phyloP scores from a whole-genome alignment of 1,284 basidiomycete species.

The Puccinia triticina region DNA sequence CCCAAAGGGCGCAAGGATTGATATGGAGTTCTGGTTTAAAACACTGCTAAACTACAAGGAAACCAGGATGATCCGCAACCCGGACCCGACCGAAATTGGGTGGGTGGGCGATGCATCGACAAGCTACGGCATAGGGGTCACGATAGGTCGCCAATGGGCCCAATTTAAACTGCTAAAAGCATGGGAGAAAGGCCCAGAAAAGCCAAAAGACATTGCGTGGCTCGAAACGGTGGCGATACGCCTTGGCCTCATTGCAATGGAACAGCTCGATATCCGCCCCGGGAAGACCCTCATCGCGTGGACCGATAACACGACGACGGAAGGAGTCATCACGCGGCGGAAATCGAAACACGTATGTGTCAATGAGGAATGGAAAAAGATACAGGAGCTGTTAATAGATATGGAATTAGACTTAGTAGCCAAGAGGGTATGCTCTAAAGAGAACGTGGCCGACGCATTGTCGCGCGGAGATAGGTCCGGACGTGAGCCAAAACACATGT shows the following conservation, averaged over 20 bases:
- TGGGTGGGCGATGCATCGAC: slow-evolving; percentile 28
- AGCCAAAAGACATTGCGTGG: too few species aligned
- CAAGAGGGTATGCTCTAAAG: neutral
- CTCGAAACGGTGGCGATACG: too few species aligned
- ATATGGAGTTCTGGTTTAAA: neutral
- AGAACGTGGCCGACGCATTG: slow-evolving; percentile 23
- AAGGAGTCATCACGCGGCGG: too few species aligned
- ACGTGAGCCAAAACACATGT: neutral
- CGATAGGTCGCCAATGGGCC: neutral
- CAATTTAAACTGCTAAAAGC: neutral
- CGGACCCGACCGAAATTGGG: neutral
- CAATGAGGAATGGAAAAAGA: too few species aligned
- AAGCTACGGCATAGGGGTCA: slow-evolving; percentile 6
- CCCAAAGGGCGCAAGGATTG: neutral
- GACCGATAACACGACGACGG: too few species aligned
- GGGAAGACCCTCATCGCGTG: neutral
- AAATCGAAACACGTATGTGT: too few species aligned
- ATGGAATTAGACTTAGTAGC: neutral
- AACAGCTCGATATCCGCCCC: too few species aligned
- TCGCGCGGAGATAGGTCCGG: too few species aligned
- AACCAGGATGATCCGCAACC: neutral
- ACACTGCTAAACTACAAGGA: neutral
- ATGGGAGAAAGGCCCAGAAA: neutral
- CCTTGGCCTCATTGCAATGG: neutral
- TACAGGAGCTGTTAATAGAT: neutral